phyloP scores from a whole-genome alignment of 768 basidiomycete genomes.

The Lactarius pseudohatsudake region DNA sequence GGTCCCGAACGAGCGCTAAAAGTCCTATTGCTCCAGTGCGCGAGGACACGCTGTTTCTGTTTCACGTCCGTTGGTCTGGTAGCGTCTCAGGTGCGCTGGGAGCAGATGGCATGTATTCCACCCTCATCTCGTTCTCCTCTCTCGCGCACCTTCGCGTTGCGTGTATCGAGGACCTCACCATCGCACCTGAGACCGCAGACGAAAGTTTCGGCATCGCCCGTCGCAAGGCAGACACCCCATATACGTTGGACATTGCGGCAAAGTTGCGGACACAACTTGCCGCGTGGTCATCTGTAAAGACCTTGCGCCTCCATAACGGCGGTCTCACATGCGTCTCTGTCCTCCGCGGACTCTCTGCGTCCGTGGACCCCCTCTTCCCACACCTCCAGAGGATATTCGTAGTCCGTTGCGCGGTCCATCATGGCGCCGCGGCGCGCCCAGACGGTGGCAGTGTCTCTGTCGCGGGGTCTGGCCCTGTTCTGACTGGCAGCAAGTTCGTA shows the following conservation, averaged over 20 bases:
- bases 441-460: conserved; percentile 2
- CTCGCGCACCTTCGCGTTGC: background rate
- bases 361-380: background rate
- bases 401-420: background rate
- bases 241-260: background rate
- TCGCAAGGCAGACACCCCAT: no score
- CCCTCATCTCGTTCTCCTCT: conserved; percentile 12
- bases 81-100: background rate
- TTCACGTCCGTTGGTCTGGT: conserved; percentile 10
- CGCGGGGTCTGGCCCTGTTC: background rate
- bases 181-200: background rate
- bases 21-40: background rate
- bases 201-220: no score
- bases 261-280: background rate
- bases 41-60: conserved; percentile 14
- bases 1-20: background rate
- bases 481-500: background rate
- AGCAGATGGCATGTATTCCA: background rate
- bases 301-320: background rate
- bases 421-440: no score
- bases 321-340: background rate
- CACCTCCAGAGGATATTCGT: conserved; percentile 15
- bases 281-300: conserved; percentile 2
- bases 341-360: background rate
- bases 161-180: background rate